Base-by-base conservation (phyloP, 108 stramenopile species). In the Nannochloropsis gaditana region DNA sequence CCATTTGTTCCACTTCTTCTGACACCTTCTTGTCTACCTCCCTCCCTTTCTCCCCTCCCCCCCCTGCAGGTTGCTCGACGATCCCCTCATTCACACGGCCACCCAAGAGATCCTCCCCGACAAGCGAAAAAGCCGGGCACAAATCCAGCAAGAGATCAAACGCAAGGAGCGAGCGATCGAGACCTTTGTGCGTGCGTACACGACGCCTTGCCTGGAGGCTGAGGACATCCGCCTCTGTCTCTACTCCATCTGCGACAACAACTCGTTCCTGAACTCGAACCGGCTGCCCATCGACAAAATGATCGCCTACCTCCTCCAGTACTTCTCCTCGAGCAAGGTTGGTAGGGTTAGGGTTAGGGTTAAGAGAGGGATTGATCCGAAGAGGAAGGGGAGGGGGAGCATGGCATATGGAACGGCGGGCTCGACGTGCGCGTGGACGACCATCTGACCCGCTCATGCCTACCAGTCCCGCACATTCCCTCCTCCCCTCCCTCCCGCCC, bases 221-320 rank as follows among this genome's bases (percentile, higher is more conserved):
- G 93, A 94, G 9, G 92, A 93, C 44, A 94, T 95, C 88, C 93
- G 93, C 88, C 87, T 91, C 41, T 94, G 94, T 82, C 88, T 95
- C 31, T 95, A 95, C 86, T 92, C 92, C 44, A 94, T 95, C 79
- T 92, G 81, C 82, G 94, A 95, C 92, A 95, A 95, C 90, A 90
- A 93, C 89, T 94, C 93, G 21, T 95, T 93, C 86, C 90, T 95
- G 50, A 95, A 95, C 89, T 92, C 93, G 47, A 94, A 95, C 87
- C 90, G 93, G 43, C 92, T 93, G 41, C 94, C 94, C n/a, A 93
- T 95, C 82, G 93, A 93, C 86, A 93, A 92, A 80, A 90, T 92
- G 80, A 93, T 95, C 79, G 86, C 90, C 15, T 92, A 89, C 81
- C 87, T 95, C 41, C 41, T 90, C 84, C 79, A 84, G 9, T 83